Conservation (phyloP, 2,329 filamentous ascomycete genomes). For the Ceratocystis variospora region DNA sequence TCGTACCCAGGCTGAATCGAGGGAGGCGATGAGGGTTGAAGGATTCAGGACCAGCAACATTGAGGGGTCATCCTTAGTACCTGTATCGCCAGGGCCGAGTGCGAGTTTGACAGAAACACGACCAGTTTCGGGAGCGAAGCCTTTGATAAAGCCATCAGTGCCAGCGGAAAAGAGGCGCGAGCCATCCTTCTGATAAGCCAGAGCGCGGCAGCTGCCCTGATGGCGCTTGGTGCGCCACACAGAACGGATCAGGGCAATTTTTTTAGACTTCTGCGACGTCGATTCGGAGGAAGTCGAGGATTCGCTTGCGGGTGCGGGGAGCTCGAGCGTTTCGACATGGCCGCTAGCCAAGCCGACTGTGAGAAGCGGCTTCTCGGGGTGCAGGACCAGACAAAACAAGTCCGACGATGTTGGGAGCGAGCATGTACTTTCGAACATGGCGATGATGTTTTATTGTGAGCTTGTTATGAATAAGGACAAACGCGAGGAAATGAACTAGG, state of each 20-base stretch:
- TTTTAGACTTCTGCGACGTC: slow-evolving; percentile 45
- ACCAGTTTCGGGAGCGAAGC: slow-evolving; percentile 44
- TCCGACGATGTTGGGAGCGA: slow-evolving; percentile 74
- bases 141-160: slow-evolving; percentile 44
- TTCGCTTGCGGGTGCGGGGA: slow-evolving; percentile 36
- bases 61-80: slow-evolving; percentile 51
- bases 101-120: slow-evolving; percentile 69
- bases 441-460: neutral
- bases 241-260: slow-evolving; percentile 53
- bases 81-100: slow-evolving; percentile 34
- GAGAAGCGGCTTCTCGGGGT: slow-evolving; percentile 71
- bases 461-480: no score
- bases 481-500: neutral
- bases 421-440: slow-evolving; percentile 86
- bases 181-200: slow-evolving; percentile 70
- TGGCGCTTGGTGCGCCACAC: slow-evolving; percentile 79
- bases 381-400: slow-evolving; percentile 75
- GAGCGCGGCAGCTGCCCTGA: slow-evolving; percentile 79
- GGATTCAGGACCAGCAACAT: slow-evolving; percentile 74
- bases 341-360: slow-evolving; percentile 75
- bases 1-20: slow-evolving; percentile 80
- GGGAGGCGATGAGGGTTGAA: slow-evolving; percentile 75
- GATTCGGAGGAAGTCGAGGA: slow-evolving; percentile 30
- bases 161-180: slow-evolving; percentile 53
- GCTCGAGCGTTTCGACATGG: slow-evolving; percentile 70